A percentile compares a stretch with the other conserved stretches of the same genome.
These are phyloP conservation scores for Erodium texanum DNA, from an alignment of 441 rosid genomes.

Conservation along the genomic window DNA sequence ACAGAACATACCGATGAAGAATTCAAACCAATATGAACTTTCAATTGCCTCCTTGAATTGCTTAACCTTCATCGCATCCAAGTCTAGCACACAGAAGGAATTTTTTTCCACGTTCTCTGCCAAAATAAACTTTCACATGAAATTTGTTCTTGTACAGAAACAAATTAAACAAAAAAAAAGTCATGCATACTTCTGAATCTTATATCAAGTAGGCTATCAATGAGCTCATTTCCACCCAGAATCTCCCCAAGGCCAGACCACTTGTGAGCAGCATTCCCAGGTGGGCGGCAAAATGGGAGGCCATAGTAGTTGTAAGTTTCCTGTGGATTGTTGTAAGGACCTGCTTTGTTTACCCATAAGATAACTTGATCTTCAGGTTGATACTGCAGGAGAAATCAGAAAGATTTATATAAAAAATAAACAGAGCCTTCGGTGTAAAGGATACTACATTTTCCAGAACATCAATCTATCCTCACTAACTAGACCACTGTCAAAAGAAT, in stretches of 20 bases:
- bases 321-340: conserved; percentile 99
- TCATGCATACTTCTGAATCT: conserved; percentile 65
- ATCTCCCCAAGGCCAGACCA: conserved; percentile 99
- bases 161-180: conserved; percentile 1
- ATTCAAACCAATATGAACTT: conserved; percentile 87
- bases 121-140: conserved; percentile 4
- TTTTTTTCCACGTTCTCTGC: conserved; percentile 60
- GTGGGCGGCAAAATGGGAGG: conserved; percentile 85
- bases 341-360: conserved; percentile 98
- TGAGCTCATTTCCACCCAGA: conserved; percentile 98
- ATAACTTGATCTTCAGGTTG: conserved; percentile 69
- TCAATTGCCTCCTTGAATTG: conserved; percentile 84
- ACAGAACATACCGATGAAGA: conserved; percentile 73
- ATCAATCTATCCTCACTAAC: too few relatives aligned
- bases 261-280: conserved; percentile 61
- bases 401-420: background rate
- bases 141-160: background rate
- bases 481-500: background rate
- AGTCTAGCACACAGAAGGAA: conserved; percentile 52
- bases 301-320: conserved; percentile 98
- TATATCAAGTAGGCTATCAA: conserved; percentile 76
- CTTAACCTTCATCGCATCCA: conserved; percentile 55
- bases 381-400: conserved; percentile 46
- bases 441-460: too few relatives aligned
- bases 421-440: too few relatives aligned